Conservation (phyloP, 2,329 filamentous ascomycete species). For the Fusarium nanum region DNA sequence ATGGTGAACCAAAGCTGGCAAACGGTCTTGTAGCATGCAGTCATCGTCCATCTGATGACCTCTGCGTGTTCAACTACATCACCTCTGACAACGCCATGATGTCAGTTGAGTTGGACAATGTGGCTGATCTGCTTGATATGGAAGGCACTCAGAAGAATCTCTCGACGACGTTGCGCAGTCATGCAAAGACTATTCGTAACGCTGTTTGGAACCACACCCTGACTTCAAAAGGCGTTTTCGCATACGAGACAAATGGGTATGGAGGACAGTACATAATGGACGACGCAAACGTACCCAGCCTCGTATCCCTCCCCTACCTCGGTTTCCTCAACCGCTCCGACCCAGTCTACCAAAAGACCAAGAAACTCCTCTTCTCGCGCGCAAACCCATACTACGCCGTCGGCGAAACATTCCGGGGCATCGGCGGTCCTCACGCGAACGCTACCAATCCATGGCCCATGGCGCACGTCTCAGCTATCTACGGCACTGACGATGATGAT, state of each 20-base stretch:
- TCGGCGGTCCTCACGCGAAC: slow-evolving; percentile 21
- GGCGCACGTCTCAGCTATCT: slow-evolving; percentile 20
- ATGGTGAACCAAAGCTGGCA: slow-evolving; percentile 13
- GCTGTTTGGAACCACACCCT: slow-evolving; percentile 22
- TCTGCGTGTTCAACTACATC: slow-evolving; percentile 24
- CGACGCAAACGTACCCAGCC: slow-evolving; percentile 25
- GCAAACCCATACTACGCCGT: slow-evolving; percentile 22
- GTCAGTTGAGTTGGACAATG: slow-evolving; percentile 21
- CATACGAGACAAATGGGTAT: slow-evolving; percentile 25
- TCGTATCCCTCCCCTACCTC: slow-evolving; percentile 12
- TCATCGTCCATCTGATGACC: slow-evolving; percentile 23
- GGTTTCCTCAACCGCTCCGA: slow-evolving; percentile 20
- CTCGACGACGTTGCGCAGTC: not conserved
- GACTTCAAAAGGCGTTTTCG: slow-evolving; percentile 13
- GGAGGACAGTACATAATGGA: slow-evolving; percentile 36
- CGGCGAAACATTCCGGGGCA: slow-evolving; percentile 10
- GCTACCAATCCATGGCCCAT: slow-evolving; percentile 27
- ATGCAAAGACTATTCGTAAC: slow-evolving; percentile 9
- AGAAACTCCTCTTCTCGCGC: slow-evolving; percentile 5
- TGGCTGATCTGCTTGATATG: slow-evolving; percentile 12
- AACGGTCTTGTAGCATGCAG: slow-evolving; percentile 23
- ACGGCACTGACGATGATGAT: slow-evolving; percentile 3
- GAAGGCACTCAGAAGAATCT: not conserved
- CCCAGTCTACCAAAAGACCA: slow-evolving; percentile 16
- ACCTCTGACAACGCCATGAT: slow-evolving; percentile 32